These are phyloP conservation scores for Gaeumannomyces sp. DNA, from an alignment of 2,329 filamentous ascomycete species.

Conservation along the genomic window DNA sequence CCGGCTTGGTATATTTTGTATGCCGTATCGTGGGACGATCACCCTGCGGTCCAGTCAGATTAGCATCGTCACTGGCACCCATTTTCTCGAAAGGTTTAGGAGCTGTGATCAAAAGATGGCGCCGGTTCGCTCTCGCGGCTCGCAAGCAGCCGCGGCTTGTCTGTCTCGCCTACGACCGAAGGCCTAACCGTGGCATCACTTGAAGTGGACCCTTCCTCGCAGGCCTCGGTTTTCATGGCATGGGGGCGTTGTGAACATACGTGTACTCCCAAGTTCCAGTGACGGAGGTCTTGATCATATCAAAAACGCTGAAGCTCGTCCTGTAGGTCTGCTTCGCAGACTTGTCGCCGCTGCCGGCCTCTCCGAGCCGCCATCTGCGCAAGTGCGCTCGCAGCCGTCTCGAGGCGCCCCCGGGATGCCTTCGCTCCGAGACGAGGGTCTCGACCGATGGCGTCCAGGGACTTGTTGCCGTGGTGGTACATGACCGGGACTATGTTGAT, in stretches of 20 bases:
- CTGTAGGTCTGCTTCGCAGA: neutral
- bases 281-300: neutral
- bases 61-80: neutral
- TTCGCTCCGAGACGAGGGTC: neutral
- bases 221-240: neutral
- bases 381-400: conserved; percentile 4
- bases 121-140: no score
- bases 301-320: neutral
- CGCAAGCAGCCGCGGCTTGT: no score
- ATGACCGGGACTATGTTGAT: conserved; percentile 17
- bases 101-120: no score
- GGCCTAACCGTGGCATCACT: no score
- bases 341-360: neutral
- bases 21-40: conserved; percentile 3
- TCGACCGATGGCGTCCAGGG: conserved; percentile 1
- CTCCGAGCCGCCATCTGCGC: neutral
- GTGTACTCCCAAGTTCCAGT: conserved; percentile 7
- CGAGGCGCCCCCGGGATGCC: conserved; percentile 5
- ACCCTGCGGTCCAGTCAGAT: neutral
- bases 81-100: no score
- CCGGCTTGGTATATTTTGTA: conserved; percentile 5
- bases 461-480: conserved; percentile 12
- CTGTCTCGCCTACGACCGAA: no score
- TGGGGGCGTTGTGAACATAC: neutral
- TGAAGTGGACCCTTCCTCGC: no score